Base-by-base conservation (phyloP, 768 basidiomycete species). In the button mushroom (Agaricus bisporus) region DNA sequence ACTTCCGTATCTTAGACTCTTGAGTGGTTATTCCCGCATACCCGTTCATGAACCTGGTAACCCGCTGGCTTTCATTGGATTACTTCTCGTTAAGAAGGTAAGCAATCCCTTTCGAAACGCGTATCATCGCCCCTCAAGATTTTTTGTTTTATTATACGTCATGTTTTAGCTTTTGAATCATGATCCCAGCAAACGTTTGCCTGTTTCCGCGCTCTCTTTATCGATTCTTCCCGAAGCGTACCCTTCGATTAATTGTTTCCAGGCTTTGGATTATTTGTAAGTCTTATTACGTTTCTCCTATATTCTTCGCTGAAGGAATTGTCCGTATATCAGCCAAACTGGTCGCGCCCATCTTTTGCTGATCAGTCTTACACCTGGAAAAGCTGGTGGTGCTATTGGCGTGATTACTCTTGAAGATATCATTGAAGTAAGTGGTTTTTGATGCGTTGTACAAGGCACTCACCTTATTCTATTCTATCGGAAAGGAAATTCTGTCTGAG, bases 291-390 rank as follows among this genome's bases (percentile, higher is more conserved):
- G 22, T 1, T 22, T 4, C 22, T 22, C 22, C 22, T 22, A 22
- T 22, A 22, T 4, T 22, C 4, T 22, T 22, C 22, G 22, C 22
- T 22, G 22, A 22, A 22, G 22, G 22, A 4, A 22, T 22, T 29
- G 26, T 37, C 10, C 10, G 53, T 15, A 22, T 22, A 22, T 2
- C 35, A 90, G 88, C 70, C 95, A 97, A 76, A 95, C 94, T 0
- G 95, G 95, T 2, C 83, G 95, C 41, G 91, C 94, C 0, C 95
- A 99, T 71, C 74, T 99, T 48, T 73, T 98, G 11, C 70, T 99
- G 28, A 81, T 99, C 37, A 91, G 87, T 60, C 77, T 75, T 15
- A 89, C 89, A 0, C 95, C 95, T 2, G 95, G 95, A 0, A 68
- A 74, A 17, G 74, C 82, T 5, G 89, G 89, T 20, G 95, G 95